Evolutionary conservation across 768 basidiomycete species (phyloP).

Genomic region (Tulasnella sp.): DNA sequence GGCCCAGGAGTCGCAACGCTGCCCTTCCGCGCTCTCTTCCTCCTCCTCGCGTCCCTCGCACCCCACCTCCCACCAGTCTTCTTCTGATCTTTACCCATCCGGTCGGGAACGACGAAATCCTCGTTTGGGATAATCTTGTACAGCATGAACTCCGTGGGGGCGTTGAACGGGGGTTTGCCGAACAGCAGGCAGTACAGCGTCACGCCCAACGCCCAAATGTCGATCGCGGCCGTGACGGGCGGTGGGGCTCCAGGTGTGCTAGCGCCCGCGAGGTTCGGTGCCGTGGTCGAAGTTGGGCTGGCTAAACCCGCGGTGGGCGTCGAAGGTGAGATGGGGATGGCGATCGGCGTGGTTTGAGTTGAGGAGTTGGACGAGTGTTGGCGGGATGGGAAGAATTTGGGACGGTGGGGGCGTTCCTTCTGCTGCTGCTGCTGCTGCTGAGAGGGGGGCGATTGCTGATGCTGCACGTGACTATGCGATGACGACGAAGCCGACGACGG

Average conservation of each 20-base stretch:
- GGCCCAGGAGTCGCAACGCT: constrained; percentile 26
- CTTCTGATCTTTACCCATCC: constrained; percentile 68
- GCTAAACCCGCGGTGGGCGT: background rate
- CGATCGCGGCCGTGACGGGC: constrained; percentile 85
- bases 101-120: constrained; percentile 62
- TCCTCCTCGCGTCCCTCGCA: constrained; percentile 10
- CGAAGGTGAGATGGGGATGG: constrained; percentile 28
- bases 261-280: constrained; percentile 31
- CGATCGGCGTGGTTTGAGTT: constrained; percentile 26
- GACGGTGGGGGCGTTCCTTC: background rate
- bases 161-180: constrained; percentile 74
- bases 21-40: constrained; percentile 23
- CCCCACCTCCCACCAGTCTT: constrained; percentile 55
- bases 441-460: background rate
- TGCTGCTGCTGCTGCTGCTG: background rate
- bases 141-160: constrained; percentile 64
- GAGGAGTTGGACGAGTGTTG: constrained; percentile 3
- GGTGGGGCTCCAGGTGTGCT: constrained; percentile 24
- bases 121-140: constrained; percentile 75
- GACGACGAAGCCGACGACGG: background rate
- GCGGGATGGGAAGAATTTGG: constrained; percentile 12
- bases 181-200: constrained; percentile 94
- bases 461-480: background rate
- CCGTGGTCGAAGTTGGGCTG: constrained; percentile 1
- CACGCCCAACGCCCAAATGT: constrained; percentile 96